Percentiles rank a stretch among this genome's conserved stretches.
phyloP scores from a whole-genome alignment of 345 rosid genomes.

The Jatropha curcas region DNA sequence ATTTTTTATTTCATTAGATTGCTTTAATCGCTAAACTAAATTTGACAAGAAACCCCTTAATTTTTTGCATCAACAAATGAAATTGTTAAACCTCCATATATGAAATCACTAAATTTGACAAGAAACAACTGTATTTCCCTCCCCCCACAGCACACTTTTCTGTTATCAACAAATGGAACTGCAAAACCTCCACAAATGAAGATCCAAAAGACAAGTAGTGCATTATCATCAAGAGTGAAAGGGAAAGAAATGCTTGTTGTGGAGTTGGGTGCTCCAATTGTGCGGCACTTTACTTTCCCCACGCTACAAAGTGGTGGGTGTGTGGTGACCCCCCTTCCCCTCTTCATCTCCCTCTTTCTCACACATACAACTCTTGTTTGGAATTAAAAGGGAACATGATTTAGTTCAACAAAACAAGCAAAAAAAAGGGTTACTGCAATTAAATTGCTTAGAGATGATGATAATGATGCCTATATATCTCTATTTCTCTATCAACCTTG shows the following conservation, averaged over 20 bases:
- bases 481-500: not conserved
- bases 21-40: too few relatives aligned
- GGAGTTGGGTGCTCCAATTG: not conserved
- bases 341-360: not conserved
- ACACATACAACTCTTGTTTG: not conserved
- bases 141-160: too few relatives aligned
- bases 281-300: slow-evolving; percentile 3
- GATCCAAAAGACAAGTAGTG: not conserved
- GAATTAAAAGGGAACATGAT: not conserved
- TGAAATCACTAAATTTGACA: too few relatives aligned
- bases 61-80: too few relatives aligned
- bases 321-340: not conserved
- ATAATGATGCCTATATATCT: not conserved
- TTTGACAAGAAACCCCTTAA: too few relatives aligned
- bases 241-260: not conserved
- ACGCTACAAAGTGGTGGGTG: slow-evolving; percentile 8
- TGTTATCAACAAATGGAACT: too few relatives aligned
- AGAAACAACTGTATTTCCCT: too few relatives aligned
- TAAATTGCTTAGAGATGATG: not conserved
- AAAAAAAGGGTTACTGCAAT: not conserved
- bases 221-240: not conserved
- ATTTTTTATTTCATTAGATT: too few relatives aligned
- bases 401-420: not conserved
- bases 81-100: too few relatives aligned
- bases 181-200: too few relatives aligned